Conservation (phyloP, 2,329 filamentous ascomycete genomes). For the Penicillium sp. region DNA sequence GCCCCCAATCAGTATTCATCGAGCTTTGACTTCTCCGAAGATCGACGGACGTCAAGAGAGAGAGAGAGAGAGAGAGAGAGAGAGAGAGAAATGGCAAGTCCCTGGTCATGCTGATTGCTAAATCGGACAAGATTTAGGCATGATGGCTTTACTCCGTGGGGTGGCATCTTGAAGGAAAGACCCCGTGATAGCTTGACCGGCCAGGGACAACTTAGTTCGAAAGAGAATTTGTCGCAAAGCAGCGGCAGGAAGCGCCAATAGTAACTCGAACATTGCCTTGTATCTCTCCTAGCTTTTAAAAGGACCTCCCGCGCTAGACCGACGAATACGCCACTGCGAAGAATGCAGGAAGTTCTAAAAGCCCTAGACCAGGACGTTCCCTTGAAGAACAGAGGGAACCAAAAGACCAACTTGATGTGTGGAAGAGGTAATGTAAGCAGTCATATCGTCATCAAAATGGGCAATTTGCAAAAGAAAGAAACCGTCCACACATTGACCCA, state of each 20-base stretch:
- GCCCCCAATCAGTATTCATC: no score
- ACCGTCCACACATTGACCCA: conserved; percentile 15
- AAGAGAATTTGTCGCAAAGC: background rate
- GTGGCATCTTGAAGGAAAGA: background rate
- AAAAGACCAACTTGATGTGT: background rate
- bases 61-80: no score
- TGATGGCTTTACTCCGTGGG: background rate
- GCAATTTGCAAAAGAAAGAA: conserved; percentile 9
- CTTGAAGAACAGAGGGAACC: background rate
- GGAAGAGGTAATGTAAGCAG: conserved; percentile 8
- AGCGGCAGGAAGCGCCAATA: background rate
- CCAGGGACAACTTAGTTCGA: no score
- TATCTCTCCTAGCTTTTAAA: background rate
- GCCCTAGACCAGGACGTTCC: background rate
- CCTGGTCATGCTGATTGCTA: no score
- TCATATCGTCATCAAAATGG: conserved; percentile 34
- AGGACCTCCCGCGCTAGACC: background rate
- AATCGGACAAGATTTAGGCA: no score
- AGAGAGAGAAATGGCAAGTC: no score
- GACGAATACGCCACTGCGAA: background rate
- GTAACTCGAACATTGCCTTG: background rate
- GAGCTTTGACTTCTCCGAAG: no score
- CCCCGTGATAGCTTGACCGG: no score
- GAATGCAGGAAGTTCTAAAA: background rate
- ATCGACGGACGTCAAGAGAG: no score